Evolutionary conservation across 768 basidiomycete genomes (phyloP), one percentile per base, ranked within the genome.

Genomic region (Tylopilus felleus): DNA sequence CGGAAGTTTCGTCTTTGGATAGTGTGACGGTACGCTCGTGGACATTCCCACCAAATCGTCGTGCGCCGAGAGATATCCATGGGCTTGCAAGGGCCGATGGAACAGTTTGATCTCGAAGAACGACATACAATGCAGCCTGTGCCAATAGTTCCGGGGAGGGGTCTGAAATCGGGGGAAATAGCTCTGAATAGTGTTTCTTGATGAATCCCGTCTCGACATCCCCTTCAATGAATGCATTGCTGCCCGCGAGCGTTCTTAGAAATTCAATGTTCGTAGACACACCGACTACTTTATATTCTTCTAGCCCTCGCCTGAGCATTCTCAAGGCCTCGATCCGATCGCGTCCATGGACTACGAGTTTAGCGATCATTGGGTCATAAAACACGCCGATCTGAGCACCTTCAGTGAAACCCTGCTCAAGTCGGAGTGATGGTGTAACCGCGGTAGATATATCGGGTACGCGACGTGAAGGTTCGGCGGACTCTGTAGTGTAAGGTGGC

Each of bases 161-260:
- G 16, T 80, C 72, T 7, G 74, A 59, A 3, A 84, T 60, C 0
- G 81, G 75, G 3, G 89, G 88, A 74, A 97, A 93, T n/a, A 97
- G 75, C 52, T 88, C 81, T 38, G 84, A 76, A 62, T 82, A 80
- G 66, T 96, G 86, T 82, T 91, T 93, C 93, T 82, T 79, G 61
- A 98, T 95, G 66, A 98, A 98, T 4, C 92, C 92, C 3, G 94
- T 96, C 65, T 97, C 94, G 12, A 98, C 81, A 54, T 94, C 85
- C 22, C 78, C 90, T 28, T 78, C 72, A 16, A 90, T 78, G 65
- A 98, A 98, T 2, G 87, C 80, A 38, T 77, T 60, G 65, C 96
- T 87, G 1, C 84, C 86, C 0, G 93, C 88, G 47, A 98, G 77
- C 0, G 76, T 78, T 46, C 86, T 76, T 56, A 98, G 73, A 68